Conservation (phyloP, 192 early-diverging fungal species). For the Coemansia sp. region DNA sequence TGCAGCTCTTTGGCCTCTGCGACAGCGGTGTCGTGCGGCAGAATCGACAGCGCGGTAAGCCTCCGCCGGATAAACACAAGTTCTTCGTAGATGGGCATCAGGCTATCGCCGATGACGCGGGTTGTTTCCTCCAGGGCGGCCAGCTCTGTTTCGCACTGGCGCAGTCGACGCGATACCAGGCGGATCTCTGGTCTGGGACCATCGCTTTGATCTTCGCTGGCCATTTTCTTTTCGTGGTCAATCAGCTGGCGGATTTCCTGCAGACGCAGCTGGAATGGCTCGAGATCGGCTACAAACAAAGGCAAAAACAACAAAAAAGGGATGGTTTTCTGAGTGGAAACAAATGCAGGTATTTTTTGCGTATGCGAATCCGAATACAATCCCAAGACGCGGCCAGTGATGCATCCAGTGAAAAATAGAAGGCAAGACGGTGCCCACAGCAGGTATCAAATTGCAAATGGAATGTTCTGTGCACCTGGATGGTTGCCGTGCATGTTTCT, state of each 20-base stretch:
- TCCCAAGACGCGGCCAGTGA: background rate
- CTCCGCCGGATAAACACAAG: conserved; percentile 70
- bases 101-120: conserved; percentile 64
- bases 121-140: conserved; percentile 57
- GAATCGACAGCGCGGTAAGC: conserved; percentile 50
- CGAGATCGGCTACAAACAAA: conserved; percentile 58
- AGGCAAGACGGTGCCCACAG: background rate
- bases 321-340: background rate
- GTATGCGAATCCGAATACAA: background rate
- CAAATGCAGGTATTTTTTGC: background rate
- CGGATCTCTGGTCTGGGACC: conserved; percentile 30
- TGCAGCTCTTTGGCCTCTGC: conserved; percentile 59
- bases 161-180: conserved; percentile 45
- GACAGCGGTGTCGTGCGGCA: conserved; percentile 25
- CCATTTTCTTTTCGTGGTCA: conserved; percentile 41
- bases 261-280: conserved; percentile 62
- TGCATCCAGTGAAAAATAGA: background rate
- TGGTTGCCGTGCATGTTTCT: background rate
- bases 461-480: conserved; percentile 9
- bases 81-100: conserved; percentile 71
- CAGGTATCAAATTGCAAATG: background rate
- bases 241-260: conserved; percentile 62
- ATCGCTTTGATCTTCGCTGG: conserved; percentile 12
- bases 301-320: background rate
- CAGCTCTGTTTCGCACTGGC: conserved; percentile 54